These are phyloP conservation scores for Clohesyomyces aquaticus DNA, from an alignment of 495 filamentous ascomycete genomes.

Conservation along the genomic window DNA sequence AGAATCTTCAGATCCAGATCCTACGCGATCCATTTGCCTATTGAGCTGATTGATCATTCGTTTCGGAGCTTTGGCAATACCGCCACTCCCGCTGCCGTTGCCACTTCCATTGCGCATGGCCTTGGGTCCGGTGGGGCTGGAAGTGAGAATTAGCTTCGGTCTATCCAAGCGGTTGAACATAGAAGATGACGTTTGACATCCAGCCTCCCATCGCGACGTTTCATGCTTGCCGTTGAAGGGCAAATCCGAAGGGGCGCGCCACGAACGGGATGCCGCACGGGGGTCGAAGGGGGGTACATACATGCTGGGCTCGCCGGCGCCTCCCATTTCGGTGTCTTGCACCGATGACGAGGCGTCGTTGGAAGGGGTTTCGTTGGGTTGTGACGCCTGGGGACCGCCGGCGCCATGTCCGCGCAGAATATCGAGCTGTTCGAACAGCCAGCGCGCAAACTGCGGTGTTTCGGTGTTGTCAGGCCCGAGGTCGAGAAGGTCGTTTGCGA, in stretches of 20 bases:
- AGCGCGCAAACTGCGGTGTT: constrained; percentile 80
- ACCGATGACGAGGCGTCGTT: constrained; percentile 15
- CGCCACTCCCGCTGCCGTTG: constrained; percentile 15
- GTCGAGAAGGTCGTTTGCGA: constrained; percentile 84
- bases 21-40: constrained; percentile 77
- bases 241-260: not conserved
- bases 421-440: constrained; percentile 87
- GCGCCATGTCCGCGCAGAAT: constrained; percentile 60
- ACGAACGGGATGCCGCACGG: not conserved
- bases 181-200: too few species aligned
- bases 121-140: constrained; percentile 89
- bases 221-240: constrained; percentile 19
- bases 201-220: not conserved
- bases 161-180: too few species aligned
- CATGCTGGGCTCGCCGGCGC: constrained; percentile 61
- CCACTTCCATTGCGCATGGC: constrained; percentile 82
- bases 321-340: constrained; percentile 75
- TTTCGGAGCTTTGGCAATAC: constrained; percentile 54
- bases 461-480: constrained; percentile 81
- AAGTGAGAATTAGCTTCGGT: constrained; percentile 10
- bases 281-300: constrained; percentile 54
- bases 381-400: constrained; percentile 2
- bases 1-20: constrained; percentile 54
- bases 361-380: constrained; percentile 6
- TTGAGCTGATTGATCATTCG: constrained; percentile 87